Conservation (phyloP, 1,284 basidiomycete genomes). For the Nidula niveotomentosa region DNA sequence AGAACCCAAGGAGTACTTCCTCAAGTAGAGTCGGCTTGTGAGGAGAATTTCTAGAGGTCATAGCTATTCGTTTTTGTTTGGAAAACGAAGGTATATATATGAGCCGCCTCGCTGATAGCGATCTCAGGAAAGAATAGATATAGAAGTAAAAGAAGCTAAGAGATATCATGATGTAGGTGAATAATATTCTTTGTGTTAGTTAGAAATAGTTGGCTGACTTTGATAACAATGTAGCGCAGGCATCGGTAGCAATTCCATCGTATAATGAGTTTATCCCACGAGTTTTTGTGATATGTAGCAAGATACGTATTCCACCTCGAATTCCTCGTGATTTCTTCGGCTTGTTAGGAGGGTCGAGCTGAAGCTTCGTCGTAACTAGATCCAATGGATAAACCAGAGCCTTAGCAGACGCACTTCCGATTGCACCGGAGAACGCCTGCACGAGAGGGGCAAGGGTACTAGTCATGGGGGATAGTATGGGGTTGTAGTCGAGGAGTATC, state of each 20-base stretch:
- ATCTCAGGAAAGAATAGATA: conserved; percentile 39
- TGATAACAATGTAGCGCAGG: conserved; percentile 49
- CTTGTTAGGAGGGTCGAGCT: conserved; percentile 24
- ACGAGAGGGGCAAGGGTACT: conserved; percentile 55
- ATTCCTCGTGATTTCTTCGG: conserved; percentile 26
- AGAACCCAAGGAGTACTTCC: conserved; percentile 50
- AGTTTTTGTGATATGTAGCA: conserved; percentile 33
- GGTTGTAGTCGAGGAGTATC: too few species aligned
- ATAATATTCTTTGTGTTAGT: too few species aligned
- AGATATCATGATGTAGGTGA: background rate
- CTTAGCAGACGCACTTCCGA: conserved; percentile 54
- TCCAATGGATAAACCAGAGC: conserved; percentile 53
- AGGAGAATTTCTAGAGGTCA: background rate
- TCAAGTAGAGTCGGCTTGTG: conserved; percentile 35
- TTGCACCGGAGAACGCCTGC: conserved; percentile 54
- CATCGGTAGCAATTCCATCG: conserved; percentile 48
- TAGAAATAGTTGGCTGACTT: conserved; percentile 34
- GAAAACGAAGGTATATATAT: conserved; percentile 14
- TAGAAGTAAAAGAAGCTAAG: conserved; percentile 49
- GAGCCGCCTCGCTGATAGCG: conserved; percentile 21
- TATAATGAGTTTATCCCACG: conserved; percentile 45
- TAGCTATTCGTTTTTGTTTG: conserved; percentile 1
- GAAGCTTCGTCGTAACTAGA: conserved; percentile 46
- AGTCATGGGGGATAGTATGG: conserved; percentile 34
- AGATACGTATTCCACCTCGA: conserved; percentile 29